These are phyloP conservation scores for Pythium guiyangense DNA, from an alignment of 352 stramenopile genomes.

Conservation along the genomic window DNA sequence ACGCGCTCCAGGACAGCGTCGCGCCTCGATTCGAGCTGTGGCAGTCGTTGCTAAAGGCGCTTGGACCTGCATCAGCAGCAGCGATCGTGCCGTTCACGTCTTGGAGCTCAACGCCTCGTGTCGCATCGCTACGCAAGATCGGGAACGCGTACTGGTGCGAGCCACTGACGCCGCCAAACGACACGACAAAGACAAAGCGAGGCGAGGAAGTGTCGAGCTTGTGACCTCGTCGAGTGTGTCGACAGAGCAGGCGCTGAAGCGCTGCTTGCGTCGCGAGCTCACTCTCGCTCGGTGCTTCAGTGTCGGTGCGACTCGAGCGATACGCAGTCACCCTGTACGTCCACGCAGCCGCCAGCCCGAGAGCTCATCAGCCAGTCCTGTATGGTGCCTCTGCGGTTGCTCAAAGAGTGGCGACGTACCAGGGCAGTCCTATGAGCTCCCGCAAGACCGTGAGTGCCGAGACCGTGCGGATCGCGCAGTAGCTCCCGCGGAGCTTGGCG, in stretches of 20 bases:
- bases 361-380: too few relatives aligned
- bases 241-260: slow-evolving; percentile 6
- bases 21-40: background rate
- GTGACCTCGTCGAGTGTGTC: background rate
- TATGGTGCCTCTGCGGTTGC: too few relatives aligned
- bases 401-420: too few relatives aligned
- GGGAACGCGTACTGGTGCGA: slow-evolving; percentile 27
- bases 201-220: background rate
- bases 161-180: slow-evolving; percentile 23
- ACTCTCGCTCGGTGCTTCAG: background rate
- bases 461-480: slow-evolving; percentile 15
- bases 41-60: too few relatives aligned
- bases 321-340: slow-evolving; percentile 3
- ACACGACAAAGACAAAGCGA: slow-evolving; percentile 15
- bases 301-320: background rate
- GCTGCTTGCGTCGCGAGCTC: background rate
- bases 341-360: background rate
- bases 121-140: background rate
- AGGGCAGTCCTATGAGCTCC: slow-evolving; percentile 41
- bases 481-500: slow-evolving; percentile 49
- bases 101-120: slow-evolving; percentile 4
- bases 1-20: slow-evolving; percentile 7
- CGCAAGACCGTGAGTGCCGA: slow-evolving; percentile 27
- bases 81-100: slow-evolving; percentile 1
- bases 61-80: background rate